Conservation (phyloP, 306 rosid genomes). For the Rosa persica region DNA sequence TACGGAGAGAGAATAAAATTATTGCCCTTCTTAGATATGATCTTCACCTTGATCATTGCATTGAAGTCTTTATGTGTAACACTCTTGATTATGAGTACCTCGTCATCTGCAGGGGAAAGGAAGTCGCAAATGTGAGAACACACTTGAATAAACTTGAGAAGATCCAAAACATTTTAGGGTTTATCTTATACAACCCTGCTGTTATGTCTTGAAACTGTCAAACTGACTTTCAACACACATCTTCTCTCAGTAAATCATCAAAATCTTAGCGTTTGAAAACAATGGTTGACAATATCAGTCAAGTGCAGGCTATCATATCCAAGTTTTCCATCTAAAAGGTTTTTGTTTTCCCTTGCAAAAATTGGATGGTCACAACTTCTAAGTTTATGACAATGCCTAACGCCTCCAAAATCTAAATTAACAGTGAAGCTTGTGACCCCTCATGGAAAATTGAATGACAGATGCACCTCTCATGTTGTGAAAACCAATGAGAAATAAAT, state of each 20-base stretch:
- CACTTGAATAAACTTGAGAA: neutral
- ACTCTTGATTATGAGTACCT: slow-evolving; percentile 92
- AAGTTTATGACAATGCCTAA: slow-evolving; percentile 1
- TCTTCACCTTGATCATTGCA: slow-evolving; percentile 75
- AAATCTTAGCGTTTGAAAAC: neutral
- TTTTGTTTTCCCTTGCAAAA: neutral
- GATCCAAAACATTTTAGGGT: neutral
- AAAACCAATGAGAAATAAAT: neutral
- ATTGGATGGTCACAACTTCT: neutral
- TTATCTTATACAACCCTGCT: neutral
- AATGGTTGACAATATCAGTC: neutral
- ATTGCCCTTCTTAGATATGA: neutral
- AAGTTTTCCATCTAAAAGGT: slow-evolving; percentile 18
- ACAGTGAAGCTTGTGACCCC: neutral
- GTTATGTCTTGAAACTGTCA: neutral
- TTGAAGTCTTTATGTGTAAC: slow-evolving; percentile 81
- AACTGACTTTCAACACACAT: neutral
- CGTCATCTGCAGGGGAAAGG: slow-evolving; percentile 55
- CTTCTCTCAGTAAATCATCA: slow-evolving; percentile 2
- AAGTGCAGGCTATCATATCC: slow-evolving; percentile 12
- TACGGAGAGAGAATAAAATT: neutral
- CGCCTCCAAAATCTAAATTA: neutral
- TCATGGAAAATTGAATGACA: neutral
- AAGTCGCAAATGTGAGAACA: slow-evolving; percentile 6
- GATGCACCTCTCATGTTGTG: slow-evolving; percentile 1